phyloP scores from a whole-genome alignment of 106 monocot species.

The Allium cepa region DNA sequence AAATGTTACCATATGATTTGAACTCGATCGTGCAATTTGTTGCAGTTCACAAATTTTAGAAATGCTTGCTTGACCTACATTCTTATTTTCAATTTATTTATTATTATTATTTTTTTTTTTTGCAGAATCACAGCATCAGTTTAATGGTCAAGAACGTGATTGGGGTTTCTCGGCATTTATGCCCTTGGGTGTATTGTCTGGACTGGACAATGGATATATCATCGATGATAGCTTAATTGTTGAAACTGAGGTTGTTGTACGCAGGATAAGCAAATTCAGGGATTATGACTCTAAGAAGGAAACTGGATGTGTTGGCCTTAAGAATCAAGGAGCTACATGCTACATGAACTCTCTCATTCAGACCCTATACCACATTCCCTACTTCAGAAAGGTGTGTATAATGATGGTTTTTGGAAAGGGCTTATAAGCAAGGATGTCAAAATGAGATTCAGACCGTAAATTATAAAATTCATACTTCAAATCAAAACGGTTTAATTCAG shows the following conservation, averaged over 20 bases:
- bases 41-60: not conserved
- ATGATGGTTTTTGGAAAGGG: no score
- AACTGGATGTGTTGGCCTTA: conserved; percentile 96
- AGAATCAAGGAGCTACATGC: conserved; percentile 99
- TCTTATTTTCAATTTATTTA: no score
- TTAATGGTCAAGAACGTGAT: conserved; percentile 85
- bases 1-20: no score
- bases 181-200: conserved; percentile 83
- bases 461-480: no score
- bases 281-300: conserved; percentile 96
- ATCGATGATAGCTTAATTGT: conserved; percentile 83
- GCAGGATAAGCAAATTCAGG: conserved; percentile 84
- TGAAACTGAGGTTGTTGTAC: conserved; percentile 91
- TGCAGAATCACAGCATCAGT: conserved; percentile 96
- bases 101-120: not conserved
- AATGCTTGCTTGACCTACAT: not conserved
- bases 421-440: no score
- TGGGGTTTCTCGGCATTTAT: conserved; percentile 99
- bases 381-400: conserved; percentile 82
- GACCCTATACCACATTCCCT: conserved; percentile 92
- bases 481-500: no score
- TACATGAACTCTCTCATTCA: conserved; percentile 99
- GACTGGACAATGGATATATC: conserved; percentile 75
- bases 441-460: no score
- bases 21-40: no score